These are phyloP conservation scores for Anethum foeniculum DNA, from an alignment of 140 eudicot genomes.

Conservation along the genomic window DNA sequence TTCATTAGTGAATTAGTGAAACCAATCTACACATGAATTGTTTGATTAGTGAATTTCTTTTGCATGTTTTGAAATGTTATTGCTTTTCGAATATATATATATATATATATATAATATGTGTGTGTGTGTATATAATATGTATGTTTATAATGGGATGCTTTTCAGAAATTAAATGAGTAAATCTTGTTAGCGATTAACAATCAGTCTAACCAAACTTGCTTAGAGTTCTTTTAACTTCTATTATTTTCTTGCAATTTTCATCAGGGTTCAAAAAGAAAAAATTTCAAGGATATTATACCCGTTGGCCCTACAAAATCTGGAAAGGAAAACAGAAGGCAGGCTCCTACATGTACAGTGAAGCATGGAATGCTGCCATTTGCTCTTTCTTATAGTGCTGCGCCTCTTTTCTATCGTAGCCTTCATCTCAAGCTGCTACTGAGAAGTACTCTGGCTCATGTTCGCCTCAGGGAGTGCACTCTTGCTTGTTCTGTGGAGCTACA, in stretches of 20 bases:
- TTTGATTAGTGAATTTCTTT: no score
- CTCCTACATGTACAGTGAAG: conserved; percentile 23
- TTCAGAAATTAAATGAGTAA: neutral
- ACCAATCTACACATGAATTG: no score
- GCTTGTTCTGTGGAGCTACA: conserved; percentile 14
- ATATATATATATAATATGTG: no score
- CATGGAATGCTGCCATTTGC: conserved; percentile 51
- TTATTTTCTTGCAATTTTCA: neutral
- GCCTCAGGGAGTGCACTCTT: conserved; percentile 29
- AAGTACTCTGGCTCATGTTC: conserved; percentile 34
- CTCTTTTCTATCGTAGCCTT: conserved; percentile 50
- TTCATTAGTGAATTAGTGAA: no score
- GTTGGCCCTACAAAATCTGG: conserved; percentile 26
- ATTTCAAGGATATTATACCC: conserved; percentile 19
- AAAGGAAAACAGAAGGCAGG: conserved; percentile 16
- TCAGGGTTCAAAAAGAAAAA: conserved; percentile 40
- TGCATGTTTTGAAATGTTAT: no score
- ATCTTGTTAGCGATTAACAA: neutral
- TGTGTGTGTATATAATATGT: no score
- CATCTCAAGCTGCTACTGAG: conserved; percentile 73
- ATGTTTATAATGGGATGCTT: neutral
- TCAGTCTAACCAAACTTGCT: neutral
- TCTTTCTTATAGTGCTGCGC: conserved; percentile 64
- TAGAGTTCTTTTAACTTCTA: neutral
- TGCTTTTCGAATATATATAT: no score